Percentiles rank a stretch among this genome's conserved stretches.
Conservation (phyloP, 2,329 filamentous ascomycete species). For the Xylaria sp. region DNA sequence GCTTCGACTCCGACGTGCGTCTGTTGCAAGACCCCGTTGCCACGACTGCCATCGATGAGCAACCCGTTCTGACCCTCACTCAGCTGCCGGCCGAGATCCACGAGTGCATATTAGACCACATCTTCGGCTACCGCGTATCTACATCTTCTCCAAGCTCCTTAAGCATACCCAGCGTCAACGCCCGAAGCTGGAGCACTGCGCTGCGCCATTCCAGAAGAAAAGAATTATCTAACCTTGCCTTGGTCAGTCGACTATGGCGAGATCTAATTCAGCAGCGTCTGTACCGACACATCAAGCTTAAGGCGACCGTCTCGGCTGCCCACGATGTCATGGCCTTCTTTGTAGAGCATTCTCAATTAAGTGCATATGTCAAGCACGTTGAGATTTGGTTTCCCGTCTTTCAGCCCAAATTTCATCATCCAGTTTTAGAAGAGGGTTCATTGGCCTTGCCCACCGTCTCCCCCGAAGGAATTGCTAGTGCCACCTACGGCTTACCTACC, state of each 20-base stretch:
- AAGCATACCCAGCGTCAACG: conserved; percentile 60
- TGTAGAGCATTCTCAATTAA: conserved; percentile 65
- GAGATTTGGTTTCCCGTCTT: conserved; percentile 84
- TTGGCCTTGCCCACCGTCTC: conserved; percentile 63
- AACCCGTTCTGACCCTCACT: conserved; percentile 54
- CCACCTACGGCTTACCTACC: conserved; percentile 67
- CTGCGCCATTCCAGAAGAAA: conserved; percentile 74
- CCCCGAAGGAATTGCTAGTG: conserved; percentile 64
- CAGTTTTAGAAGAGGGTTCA: conserved; percentile 55
- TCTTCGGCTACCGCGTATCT: conserved; percentile 75
- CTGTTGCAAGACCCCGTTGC: conserved; percentile 44
- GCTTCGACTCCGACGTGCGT: conserved; percentile 45
- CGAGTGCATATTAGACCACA: conserved; percentile 75
- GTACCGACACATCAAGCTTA: conserved; percentile 80
- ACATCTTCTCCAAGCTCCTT: conserved; percentile 66
- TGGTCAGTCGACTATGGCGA: conserved; percentile 72
- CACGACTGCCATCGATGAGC: conserved; percentile 43
- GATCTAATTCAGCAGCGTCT: conserved; percentile 75
- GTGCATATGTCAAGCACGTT: conserved; percentile 73
- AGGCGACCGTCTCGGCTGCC: conserved; percentile 73
- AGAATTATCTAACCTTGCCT: conserved; percentile 72
- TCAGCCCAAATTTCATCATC: conserved; percentile 62
- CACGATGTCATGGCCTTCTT: conserved; percentile 71
- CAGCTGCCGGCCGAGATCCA: conserved; percentile 76
- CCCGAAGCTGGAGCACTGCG: conserved; percentile 71